Base-by-base conservation (phyloP, 345 rosid genomes). In the Clarkia xantiana region DNA sequence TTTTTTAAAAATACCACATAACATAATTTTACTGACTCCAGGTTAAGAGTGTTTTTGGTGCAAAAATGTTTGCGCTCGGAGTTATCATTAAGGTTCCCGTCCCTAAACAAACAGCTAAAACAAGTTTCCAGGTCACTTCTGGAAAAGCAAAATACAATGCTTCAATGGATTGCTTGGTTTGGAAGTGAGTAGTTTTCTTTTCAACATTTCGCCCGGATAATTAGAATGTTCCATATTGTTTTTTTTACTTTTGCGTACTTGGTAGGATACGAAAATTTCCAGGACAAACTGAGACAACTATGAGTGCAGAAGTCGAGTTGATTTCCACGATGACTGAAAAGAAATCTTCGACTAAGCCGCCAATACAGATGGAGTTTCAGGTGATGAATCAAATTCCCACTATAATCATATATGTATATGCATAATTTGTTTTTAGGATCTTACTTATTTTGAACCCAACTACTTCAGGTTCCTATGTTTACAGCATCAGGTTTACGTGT, bases 301-400 rank as follows among this genome's bases (percentile, higher is more conserved):
- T 82, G 82, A 93, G 99, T 65, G 97, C 97, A 54, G 97, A 93
- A 63, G 78, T 93, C 49, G 99, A 87, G 72, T 67, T 93, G 74
- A 93, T 93, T 58, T 84, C 97, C 42, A 93, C 97, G 9, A 84
- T 93, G 76, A 49, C 76, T 39, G 99, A 93, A 57, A 93, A 93
- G 80, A 87, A 84, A 72, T 77, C 97, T 52, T 84, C 86, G 87
- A 93, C 97, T 43, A 79, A 80, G 60, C 99, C 99, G 50, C 99
- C 97, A 9, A 87, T 93, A 59, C 97, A 93, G 67, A 93, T 87
- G 97, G 99, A 93, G 62, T 93, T 93, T 61, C 97, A 93, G 94
- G 96, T 86, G 60, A 51, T 15, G 64, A 39, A 42, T 40, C 63
- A 42, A 44, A 52, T 10, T 25, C 56, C 25, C 42, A 58, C 36